Evolutionary conservation across 202 grass and related monocot genomes (phyloP).

Genomic region (Brachypodium distachyon): DNA sequence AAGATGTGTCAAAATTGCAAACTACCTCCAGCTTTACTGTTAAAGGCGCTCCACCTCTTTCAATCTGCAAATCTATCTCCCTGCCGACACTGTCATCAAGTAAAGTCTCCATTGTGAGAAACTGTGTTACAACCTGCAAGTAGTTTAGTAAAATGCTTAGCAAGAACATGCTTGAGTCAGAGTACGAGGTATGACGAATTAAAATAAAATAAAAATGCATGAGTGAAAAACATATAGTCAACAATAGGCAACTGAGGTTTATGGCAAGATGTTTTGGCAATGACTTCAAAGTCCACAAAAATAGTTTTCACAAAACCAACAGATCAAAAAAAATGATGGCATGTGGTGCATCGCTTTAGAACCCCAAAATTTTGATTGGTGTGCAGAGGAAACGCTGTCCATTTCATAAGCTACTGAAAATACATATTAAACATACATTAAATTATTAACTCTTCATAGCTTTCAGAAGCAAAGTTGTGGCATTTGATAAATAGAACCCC

Average conservation of each 20-base stretch:
- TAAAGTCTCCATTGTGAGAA: constrained; percentile 87
- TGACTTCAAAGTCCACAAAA: not conserved
- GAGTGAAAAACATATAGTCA: not conserved
- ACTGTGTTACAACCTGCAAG: constrained; percentile 92
- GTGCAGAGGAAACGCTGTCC: not conserved
- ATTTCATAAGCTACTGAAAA: not conserved
- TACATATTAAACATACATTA: not conserved
- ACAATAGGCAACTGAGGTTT: not conserved
- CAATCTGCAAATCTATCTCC: constrained; percentile 74
- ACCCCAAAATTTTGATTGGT: not conserved
- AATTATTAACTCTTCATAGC: not conserved
- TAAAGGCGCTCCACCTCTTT: constrained; percentile 80
- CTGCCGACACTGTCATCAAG: constrained; percentile 74
- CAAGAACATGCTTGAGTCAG: not conserved
- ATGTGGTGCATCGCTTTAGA: not conserved
- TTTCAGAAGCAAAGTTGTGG: not conserved
- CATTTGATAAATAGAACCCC: not conserved
- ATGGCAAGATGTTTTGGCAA: not conserved
- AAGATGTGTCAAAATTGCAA: constrained; percentile 13
- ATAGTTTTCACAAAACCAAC: not conserved
- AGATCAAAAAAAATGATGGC: not conserved
- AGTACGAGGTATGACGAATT: not conserved
- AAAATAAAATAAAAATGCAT: not conserved
- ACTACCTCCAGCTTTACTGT: constrained; percentile 74
- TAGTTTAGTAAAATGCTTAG: constrained; percentile 12